Base-by-base conservation (phyloP, 1,284 basidiomycete genomes). In the Phellinidium pouzarii region DNA sequence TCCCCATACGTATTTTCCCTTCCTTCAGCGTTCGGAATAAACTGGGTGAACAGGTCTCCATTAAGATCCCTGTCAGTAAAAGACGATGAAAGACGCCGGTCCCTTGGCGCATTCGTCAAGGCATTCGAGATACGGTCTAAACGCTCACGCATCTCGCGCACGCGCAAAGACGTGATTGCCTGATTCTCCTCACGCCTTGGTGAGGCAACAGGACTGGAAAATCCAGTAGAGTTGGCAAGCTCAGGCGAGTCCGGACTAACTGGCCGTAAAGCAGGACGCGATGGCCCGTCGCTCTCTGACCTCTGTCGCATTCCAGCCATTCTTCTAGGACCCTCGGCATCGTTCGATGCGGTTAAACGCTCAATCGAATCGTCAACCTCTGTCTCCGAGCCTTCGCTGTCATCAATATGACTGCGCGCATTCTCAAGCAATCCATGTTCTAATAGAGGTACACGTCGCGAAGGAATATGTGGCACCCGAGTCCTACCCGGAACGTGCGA, bases 371-470 rank as follows among this genome's bases (percentile, higher is more conserved):
- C 37, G 19, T 52, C 51, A 22, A 41, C 45, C 29, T 52, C 51
- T 4, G 51, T 52, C 17, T 52, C 51, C 2, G 51, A 52, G 20
- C 44, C 45, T n/a, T 46, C 51, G 22, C 44, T 42, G 20, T 46
- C 51, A 6, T 31, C 23, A 17, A 8, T 25, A 31, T 38, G 44
- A 37, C 40, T 20, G 1, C 23, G n/a, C n/a, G 27, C 19, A 19
- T 8, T 8, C 3, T 25, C 8, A 9, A 9, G 26, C 9, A 31
- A 27, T 37, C n/a, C 25, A n/a, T 17, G 17, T 12, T 46, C 38
- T 19, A 41, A 41, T 31, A 22, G 51, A 7, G 34, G 31, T 4
- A 29, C 38, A 7, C 44, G 46, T 25, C 46, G 52, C 14, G 51
- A 23, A 4, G 43, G 40, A 3, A 26, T 40, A 19, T 23, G 22